Evolutionary conservation across 1,284 basidiomycete species (phyloP).

Genomic region (Tilletia walkeri): DNA sequence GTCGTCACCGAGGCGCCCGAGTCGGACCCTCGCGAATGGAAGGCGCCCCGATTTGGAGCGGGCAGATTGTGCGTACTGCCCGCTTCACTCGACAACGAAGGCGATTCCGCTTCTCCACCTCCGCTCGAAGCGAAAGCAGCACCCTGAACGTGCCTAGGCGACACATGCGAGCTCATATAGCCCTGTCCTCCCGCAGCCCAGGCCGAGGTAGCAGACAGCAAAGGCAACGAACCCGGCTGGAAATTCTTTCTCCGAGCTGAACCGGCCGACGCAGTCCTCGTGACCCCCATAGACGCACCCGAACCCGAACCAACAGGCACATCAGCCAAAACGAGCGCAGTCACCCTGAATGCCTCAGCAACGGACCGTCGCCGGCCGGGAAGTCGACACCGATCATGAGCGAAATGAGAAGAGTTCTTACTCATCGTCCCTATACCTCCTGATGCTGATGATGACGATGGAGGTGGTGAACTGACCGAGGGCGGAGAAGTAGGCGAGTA

Average conservation of each 20-base stretch:
- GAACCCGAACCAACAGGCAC: slow-evolving; percentile 16
- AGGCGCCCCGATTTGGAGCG: background rate
- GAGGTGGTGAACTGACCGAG: no score
- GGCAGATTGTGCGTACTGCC: background rate
- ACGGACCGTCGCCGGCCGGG: slow-evolving; percentile 10
- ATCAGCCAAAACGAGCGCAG: slow-evolving; percentile 33
- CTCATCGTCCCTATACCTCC: background rate
- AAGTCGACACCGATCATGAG: slow-evolving; percentile 9
- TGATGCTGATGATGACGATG: background rate
- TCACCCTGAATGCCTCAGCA: slow-evolving; percentile 31
- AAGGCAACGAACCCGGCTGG: background rate
- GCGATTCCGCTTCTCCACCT: background rate
- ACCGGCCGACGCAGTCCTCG: slow-evolving; percentile 1
- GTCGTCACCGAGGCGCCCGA: background rate
- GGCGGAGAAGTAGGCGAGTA: no score
- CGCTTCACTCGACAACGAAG: background rate
- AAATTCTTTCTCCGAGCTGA: background rate
- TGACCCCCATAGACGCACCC: slow-evolving; percentile 19
- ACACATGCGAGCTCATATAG: background rate
- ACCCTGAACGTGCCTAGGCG: slow-evolving; percentile 1
- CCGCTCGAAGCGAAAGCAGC: background rate
- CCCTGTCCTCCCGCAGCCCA: background rate
- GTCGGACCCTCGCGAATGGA: background rate
- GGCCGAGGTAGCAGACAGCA: background rate
- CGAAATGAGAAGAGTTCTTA: background rate